Conservation (phyloP, 805 yeast genomes). For the Candida vartiovaarae region DNA sequence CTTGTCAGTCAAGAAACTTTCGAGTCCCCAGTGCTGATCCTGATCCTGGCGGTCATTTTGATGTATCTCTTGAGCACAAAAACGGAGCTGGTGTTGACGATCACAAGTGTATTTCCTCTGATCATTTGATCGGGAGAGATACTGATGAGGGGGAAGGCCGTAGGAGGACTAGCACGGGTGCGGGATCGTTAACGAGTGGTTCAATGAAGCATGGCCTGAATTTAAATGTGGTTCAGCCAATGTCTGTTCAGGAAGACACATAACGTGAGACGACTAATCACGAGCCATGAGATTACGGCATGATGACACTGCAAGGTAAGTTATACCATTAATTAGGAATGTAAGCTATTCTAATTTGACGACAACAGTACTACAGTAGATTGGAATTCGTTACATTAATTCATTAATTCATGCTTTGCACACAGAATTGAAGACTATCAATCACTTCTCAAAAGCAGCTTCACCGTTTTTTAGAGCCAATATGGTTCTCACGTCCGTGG, state of each 20-base stretch:
- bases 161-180: conserved; percentile 1
- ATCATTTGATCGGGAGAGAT: not conserved
- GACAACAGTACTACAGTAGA: too few relatives aligned
- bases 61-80: not conserved
- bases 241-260: conserved; percentile 12
- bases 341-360: too few relatives aligned
- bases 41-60: not conserved
- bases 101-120: not conserved
- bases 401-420: too few relatives aligned
- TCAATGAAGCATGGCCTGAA: conserved; percentile 25
- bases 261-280: too few relatives aligned
- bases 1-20: conserved; percentile 25
- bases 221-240: conserved; percentile 54
- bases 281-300: too few relatives aligned
- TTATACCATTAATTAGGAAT: too few relatives aligned
- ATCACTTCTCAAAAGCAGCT: conserved; percentile 39
- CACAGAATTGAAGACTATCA: too few relatives aligned
- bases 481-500: conserved; percentile 78
- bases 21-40: conserved; percentile 1
- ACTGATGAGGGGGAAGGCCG: not conserved
- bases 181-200: not conserved
- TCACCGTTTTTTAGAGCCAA: conserved; percentile 73
- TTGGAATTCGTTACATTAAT: not conserved
- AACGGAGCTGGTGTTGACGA: not conserved
- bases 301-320: too few relatives aligned